A percentile compares a stretch with the other conserved stretches of the same genome.
phyloP scores from a whole-genome alignment of 176 grass and related monocot genomes.

The Bolboschoenus planiculmis region DNA sequence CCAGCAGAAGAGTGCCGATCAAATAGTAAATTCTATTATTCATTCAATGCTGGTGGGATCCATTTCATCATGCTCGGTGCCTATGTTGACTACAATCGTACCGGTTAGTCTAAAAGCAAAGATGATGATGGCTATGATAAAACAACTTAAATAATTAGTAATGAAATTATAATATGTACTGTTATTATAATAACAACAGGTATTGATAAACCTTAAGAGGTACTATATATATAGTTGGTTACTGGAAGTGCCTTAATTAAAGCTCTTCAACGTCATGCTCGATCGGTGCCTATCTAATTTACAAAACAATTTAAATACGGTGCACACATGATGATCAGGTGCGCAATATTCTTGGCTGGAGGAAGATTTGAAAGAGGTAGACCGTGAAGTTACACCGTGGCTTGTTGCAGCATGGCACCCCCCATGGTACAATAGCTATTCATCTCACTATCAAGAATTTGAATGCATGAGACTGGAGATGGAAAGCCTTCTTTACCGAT shows the following conservation, averaged over 20 bases:
- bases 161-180: background rate
- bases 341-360: constrained; percentile 70
- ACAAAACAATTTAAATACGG: background rate
- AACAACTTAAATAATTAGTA: too few species aligned
- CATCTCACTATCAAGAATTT: constrained; percentile 84
- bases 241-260: background rate
- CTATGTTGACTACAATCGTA: constrained; percentile 72
- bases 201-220: background rate
- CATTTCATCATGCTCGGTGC: constrained; percentile 90
- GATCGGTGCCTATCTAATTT: too few species aligned
- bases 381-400: constrained; percentile 74
- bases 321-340: constrained; percentile 31
- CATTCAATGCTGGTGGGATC: constrained; percentile 74
- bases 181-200: background rate
- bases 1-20: constrained; percentile 64
- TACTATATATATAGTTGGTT: background rate
- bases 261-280: too few species aligned
- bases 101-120: constrained; percentile 29
- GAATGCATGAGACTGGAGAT: constrained; percentile 95
- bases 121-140: background rate
- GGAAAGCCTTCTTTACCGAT: constrained; percentile 61
- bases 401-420: constrained; percentile 71
- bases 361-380: constrained; percentile 45
- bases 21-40: constrained; percentile 74
- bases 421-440: constrained; percentile 96